Evolutionary conservation across 2,329 filamentous ascomycete species (phyloP), one percentile per base, ranked within the genome.

Genomic region (Plectosphaerella sp.): DNA sequence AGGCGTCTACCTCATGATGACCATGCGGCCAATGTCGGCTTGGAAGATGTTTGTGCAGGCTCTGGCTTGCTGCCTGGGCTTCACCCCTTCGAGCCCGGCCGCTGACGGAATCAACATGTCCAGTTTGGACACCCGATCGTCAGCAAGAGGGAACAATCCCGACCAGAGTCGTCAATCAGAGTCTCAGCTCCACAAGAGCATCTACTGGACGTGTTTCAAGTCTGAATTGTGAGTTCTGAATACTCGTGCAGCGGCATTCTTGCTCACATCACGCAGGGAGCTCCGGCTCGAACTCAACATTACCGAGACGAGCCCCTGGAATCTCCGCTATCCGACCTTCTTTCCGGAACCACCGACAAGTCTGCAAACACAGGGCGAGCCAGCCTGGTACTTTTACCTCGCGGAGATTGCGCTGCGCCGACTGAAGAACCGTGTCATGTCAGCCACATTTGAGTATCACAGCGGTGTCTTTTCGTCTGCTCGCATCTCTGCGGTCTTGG

Each of bases 141-240:
- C 25, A 28, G 9, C 25, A 28, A 28, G 25, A 28, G 9, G 25
- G 5, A 5, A 28, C 5, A 9, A 28, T 28, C 25, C 5, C 9
- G 25, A 28, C 11, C 25, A 47, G 11, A 16, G 28, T 18, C 28
- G 33, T 8, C 45, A 47, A 16, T 42, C n/a, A 14, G 53, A 59
- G 14, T 39, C 51, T n/a, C 50, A 59, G 20, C 51, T 62, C 24
- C 58, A 59, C 24, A 56, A 62, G 37, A 62, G 59, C 35, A 52
- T 62, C 9, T 61, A 62, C 35, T 62, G 60, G 60, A 59, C 58
- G 35, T 62, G 59, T 28, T 48, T 61, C 6, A 62, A 62, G 41
- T 61, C 58, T 22, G 60, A 62, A 49, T 18, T 62, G 58, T 53
- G 39, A 52, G 57, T 50, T 33, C 33, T 14, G 11, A 1, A 3